Conservation (phyloP, 2,329 filamentous ascomycete species). For the Aspergillus jensenii region DNA sequence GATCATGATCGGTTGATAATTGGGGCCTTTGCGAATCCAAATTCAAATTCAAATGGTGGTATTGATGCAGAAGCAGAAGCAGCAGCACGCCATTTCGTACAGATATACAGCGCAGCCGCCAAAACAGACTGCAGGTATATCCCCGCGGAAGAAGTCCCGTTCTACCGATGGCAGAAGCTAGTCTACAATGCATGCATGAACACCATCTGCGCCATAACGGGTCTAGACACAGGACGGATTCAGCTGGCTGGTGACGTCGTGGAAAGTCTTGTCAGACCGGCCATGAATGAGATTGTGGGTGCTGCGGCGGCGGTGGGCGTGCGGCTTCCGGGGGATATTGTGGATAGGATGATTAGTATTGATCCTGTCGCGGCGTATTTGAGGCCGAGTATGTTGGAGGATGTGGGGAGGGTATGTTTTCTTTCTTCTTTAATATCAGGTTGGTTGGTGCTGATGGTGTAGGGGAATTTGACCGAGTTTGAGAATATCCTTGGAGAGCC, state of each 20-base stretch:
- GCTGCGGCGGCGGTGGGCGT: slow-evolving; percentile 48
- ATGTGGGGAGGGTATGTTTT: slow-evolving; percentile 32
- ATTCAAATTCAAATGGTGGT: neutral
- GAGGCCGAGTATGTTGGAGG: slow-evolving; percentile 55
- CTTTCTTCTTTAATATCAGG: neutral
- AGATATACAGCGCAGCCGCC: slow-evolving; percentile 48
- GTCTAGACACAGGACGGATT: slow-evolving; percentile 53
- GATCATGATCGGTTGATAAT: slow-evolving; percentile 53
- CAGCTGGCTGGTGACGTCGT: slow-evolving; percentile 45
- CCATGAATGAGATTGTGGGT: slow-evolving; percentile 48
- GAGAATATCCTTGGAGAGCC: slow-evolving; percentile 10
- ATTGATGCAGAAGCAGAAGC: neutral
- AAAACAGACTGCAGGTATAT: slow-evolving; percentile 43
- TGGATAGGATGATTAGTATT: slow-evolving; percentile 40
- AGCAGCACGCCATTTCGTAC: slow-evolving; percentile 42
- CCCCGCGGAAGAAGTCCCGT: slow-evolving; percentile 27
- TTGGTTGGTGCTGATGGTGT: neutral
- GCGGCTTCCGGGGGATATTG: slow-evolving; percentile 44
- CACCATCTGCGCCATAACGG: slow-evolving; percentile 52
- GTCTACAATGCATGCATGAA: slow-evolving; percentile 55
- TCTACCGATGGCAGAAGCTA: slow-evolving; percentile 41
- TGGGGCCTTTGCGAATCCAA: slow-evolving; percentile 46
- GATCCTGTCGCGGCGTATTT: slow-evolving; percentile 48
- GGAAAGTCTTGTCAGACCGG: slow-evolving; percentile 51
- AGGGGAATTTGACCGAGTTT: slow-evolving; percentile 11